phyloP scores from a whole-genome alignment of 345 rosid genomes.

The Populus pruinosa region DNA sequence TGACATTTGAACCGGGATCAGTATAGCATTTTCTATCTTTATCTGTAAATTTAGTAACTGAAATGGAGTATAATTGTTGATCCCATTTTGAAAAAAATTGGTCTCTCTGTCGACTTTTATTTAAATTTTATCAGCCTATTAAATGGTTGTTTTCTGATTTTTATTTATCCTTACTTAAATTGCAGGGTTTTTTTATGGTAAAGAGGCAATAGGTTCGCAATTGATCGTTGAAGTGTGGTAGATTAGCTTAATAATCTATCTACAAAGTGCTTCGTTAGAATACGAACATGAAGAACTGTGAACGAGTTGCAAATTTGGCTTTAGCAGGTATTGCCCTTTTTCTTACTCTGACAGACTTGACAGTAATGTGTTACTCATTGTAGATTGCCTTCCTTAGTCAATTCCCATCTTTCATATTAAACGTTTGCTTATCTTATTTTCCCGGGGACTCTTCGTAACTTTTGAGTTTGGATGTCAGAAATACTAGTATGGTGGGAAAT shows the following conservation, averaged over 20 bases:
- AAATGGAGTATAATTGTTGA: neutral
- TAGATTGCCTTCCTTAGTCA: neutral
- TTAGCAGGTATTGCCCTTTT: constrained; percentile 58
- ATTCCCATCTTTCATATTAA: neutral
- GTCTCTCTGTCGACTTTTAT: neutral
- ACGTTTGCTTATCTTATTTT: neutral
- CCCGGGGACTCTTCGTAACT: neutral
- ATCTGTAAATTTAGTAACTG: neutral
- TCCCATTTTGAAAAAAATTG: neutral
- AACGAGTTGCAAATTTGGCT: constrained; percentile 69
- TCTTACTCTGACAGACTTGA: neutral
- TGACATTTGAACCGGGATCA: neutral
- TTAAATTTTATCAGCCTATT: neutral
- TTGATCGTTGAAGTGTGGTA: neutral
- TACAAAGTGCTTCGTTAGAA: neutral
- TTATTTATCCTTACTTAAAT: neutral
- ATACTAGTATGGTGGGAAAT: neutral
- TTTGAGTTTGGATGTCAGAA: neutral
- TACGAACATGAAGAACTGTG: constrained; percentile 66
- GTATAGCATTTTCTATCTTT: neutral
- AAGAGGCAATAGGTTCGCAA: neutral
- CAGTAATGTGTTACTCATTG: neutral
- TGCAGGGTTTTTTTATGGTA: neutral
- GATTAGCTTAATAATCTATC: neutral
- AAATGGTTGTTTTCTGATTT: neutral